Conservation (phyloP, 495 filamentous ascomycete genomes). For the Schizothecium vesticola region DNA sequence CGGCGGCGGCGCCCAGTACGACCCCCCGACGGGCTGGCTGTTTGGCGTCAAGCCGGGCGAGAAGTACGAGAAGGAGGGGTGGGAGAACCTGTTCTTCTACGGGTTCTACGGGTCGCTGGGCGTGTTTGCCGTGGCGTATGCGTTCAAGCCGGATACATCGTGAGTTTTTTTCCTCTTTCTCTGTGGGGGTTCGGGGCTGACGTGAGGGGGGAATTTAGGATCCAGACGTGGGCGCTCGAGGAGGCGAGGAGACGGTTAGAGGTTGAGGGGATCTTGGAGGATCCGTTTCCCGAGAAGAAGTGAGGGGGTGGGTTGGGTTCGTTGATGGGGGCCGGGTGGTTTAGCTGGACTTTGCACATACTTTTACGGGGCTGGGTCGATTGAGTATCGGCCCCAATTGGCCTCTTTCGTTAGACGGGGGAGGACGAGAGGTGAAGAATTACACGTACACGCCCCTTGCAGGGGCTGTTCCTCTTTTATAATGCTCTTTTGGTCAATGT, state of each 20-base stretch:
- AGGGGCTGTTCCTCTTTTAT: conserved; percentile 1
- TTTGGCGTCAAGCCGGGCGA: conserved; percentile 87
- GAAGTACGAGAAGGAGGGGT: conserved; percentile 92
- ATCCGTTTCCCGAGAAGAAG: conserved; percentile 49
- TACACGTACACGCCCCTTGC: conserved; percentile 2
- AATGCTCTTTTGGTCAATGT: not conserved
- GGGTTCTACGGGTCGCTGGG: conserved; percentile 82
- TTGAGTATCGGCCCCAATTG: no score
- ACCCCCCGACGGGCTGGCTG: conserved; percentile 86
- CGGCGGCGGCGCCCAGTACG: conserved; percentile 73
- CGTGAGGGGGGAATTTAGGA: conserved; percentile 51
- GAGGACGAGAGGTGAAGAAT: not conserved
- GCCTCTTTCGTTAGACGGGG: conserved; percentile 3
- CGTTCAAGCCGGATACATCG: conserved; percentile 98
- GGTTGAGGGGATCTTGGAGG: conserved; percentile 85
- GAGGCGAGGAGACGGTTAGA: conserved; percentile 91
- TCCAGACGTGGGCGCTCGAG: conserved; percentile 98
- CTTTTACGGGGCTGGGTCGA: not conserved
- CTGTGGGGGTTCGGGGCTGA: not conserved
- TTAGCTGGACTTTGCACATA: not conserved
- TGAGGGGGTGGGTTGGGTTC: conserved; percentile 1
- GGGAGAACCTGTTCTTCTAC: conserved; percentile 84
- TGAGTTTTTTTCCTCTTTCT: conserved; percentile 48
- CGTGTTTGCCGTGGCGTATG: conserved; percentile 74
- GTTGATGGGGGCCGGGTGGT: not conserved